Evolutionary conservation across 257 asterid genomes (phyloP).

Genomic region (Nicotiana obtusifolia): DNA sequence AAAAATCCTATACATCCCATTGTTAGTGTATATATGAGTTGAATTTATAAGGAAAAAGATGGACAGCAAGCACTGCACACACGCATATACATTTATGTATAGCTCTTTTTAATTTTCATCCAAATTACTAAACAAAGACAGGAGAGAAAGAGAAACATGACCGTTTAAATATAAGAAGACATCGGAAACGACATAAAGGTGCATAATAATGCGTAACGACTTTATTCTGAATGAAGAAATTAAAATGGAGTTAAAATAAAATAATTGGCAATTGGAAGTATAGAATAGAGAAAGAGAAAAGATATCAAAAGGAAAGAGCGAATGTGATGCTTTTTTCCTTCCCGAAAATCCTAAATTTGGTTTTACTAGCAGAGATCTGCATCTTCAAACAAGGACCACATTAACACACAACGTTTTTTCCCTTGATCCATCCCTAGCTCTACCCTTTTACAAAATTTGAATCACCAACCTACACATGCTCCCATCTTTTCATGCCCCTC

Average conservation of each 20-base stretch:
- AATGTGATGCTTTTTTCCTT: conserved; percentile 3
- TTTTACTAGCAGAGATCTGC: conserved; percentile 1
- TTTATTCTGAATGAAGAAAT: neutral
- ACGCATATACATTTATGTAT: too few species aligned
- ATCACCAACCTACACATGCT: neutral
- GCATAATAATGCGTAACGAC: neutral
- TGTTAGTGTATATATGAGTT: too few species aligned
- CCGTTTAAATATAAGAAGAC: conserved; percentile 14
- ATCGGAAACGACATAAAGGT: conserved; percentile 27
- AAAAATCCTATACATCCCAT: too few species aligned
- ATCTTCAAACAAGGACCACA: conserved; percentile 8
- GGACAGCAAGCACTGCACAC: too few species aligned
- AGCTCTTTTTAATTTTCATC: too few species aligned
- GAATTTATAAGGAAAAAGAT: too few species aligned
- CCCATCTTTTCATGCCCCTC: neutral
- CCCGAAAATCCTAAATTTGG: conserved; percentile 8
- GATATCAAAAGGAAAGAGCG: neutral
- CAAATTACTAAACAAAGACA: neutral
- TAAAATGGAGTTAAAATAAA: too few species aligned
- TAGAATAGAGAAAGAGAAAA: neutral
- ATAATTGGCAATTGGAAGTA: neutral
- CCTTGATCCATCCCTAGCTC: neutral
- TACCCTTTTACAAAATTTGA: neutral
- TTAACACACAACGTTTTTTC: neutral
- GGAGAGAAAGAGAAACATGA: neutral